Conservation (phyloP, 2,329 filamentous ascomycete genomes). For the Gliomastix tumulicola region DNA sequence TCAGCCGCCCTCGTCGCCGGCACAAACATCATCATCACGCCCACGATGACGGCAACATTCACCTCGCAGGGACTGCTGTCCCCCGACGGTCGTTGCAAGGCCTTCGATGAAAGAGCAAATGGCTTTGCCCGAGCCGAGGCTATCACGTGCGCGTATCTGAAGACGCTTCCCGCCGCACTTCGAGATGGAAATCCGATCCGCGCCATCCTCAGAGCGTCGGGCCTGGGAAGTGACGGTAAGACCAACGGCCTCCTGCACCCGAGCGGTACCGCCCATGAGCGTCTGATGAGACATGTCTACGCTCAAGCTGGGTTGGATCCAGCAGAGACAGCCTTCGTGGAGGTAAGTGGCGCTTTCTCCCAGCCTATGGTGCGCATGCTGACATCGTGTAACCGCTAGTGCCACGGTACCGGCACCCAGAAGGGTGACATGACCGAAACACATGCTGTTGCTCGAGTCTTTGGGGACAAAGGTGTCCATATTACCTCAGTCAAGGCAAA, state of each 20-base stretch:
- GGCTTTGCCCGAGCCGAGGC: constrained; percentile 42
- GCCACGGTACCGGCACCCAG: constrained; percentile 37
- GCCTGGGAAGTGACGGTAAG: constrained; percentile 29
- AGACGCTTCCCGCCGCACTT: constrained; percentile 34
- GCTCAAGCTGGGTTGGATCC: constrained; percentile 13
- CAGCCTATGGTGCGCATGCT: too few species aligned
- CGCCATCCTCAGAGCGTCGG: constrained; percentile 22
- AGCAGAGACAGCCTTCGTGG: constrained; percentile 17
- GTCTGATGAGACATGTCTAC: constrained; percentile 29
- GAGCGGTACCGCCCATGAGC: constrained; percentile 22
- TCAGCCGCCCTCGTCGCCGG: constrained; percentile 2
- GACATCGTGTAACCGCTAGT: too few species aligned
- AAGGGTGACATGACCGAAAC: constrained; percentile 35
- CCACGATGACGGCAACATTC: constrained; percentile 7
- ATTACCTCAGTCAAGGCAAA: constrained; percentile 29
- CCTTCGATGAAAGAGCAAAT: constrained; percentile 30
- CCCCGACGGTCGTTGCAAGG: constrained; percentile 14
- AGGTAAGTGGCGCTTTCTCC: too few species aligned
- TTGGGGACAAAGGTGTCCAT: constrained; percentile 15
- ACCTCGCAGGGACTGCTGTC: constrained; percentile 15
- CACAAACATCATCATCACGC: constrained; percentile 1
- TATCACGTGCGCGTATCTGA: constrained; percentile 29
- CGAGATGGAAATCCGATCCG: constrained; percentile 30
- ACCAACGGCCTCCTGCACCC: constrained; percentile 31
- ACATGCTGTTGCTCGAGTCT: constrained; percentile 20